Percentiles rank a stretch among this genome's conserved stretches.
phyloP scores from a whole-genome alignment of 768 basidiomycete species.

The Xerocomellus dryophilus region DNA sequence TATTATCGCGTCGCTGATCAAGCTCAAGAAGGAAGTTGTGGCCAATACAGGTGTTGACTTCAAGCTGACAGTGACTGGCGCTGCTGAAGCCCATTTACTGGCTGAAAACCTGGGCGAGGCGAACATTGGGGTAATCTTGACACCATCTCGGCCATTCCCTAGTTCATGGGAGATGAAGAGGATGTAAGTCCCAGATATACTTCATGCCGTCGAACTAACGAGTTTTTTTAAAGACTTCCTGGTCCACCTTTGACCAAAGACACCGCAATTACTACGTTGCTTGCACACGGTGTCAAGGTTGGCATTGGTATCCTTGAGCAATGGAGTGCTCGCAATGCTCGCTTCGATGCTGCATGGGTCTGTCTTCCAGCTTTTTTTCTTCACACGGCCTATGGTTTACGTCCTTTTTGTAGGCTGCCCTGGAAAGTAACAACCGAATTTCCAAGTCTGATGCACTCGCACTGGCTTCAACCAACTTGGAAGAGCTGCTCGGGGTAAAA shows the following conservation, averaged over 20 bases:
- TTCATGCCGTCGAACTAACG: constrained; percentile 3
- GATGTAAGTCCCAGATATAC: constrained; percentile 20
- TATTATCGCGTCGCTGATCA: constrained; percentile 72
- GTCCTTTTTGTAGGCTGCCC: constrained; percentile 34
- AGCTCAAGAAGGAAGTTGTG: constrained; percentile 66
- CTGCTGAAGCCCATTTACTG: constrained; percentile 66
- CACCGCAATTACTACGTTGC: constrained; percentile 57
- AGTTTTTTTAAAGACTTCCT: constrained; percentile 23
- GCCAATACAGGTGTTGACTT: constrained; percentile 40
- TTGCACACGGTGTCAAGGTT: constrained; percentile 68
- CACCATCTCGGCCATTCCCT: constrained; percentile 71
- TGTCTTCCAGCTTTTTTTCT: constrained; percentile 32
- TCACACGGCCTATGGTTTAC: constrained; percentile 1
- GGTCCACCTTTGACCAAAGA: constrained; percentile 37
- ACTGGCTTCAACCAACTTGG: constrained; percentile 53
- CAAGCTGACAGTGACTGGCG: constrained; percentile 63
- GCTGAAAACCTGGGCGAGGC: constrained; percentile 69
- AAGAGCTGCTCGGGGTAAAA: constrained; percentile 38
- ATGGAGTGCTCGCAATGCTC: constrained; percentile 72
- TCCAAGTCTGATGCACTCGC: constrained; percentile 47
- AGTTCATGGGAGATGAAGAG: constrained; percentile 58
- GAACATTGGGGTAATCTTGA: constrained; percentile 66
- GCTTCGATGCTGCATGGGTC: constrained; percentile 84
- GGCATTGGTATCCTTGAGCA: constrained; percentile 63
- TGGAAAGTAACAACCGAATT: constrained; percentile 39